Percentiles rank a stretch among this genome's conserved stretches.
These are phyloP conservation scores for Agrocybe praecox DNA, from an alignment of 768 basidiomycete species.

Conservation along the genomic window DNA sequence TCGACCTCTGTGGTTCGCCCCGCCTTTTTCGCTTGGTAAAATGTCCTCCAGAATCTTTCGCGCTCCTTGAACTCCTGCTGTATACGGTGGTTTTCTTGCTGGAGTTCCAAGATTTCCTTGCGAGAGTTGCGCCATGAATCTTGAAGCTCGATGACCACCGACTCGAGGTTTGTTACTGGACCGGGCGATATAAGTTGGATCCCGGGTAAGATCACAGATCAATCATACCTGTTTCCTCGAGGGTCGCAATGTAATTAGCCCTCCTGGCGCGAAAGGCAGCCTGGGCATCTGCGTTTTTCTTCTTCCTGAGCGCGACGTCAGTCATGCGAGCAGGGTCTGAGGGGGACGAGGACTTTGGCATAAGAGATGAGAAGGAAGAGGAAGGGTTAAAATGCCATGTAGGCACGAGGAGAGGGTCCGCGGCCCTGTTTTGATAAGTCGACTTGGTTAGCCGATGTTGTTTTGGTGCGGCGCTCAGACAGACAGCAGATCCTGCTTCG, in stretches of 20 bases:
- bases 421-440: constrained; percentile 49
- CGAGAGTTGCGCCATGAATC: constrained; percentile 76
- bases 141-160: constrained; percentile 83
- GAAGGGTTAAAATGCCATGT: constrained; percentile 57
- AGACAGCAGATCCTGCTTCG: constrained; percentile 33
- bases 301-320: constrained; percentile 76
- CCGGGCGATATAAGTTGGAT: constrained; percentile 21
- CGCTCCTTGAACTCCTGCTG: constrained; percentile 69
- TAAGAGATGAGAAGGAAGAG: constrained; percentile 30
- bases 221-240: constrained; percentile 75
- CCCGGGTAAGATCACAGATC: constrained; percentile 12
- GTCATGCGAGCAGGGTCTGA: constrained; percentile 47
- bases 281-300: constrained; percentile 90
- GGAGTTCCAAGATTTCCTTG: constrained; percentile 60
- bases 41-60: constrained; percentile 71
- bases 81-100: constrained; percentile 66
- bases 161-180: constrained; percentile 76
- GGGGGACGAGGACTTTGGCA: constrained; percentile 40
- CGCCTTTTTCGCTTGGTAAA: constrained; percentile 68
- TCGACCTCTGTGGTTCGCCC: constrained; percentile 53
- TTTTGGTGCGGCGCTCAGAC: constrained; percentile 49
- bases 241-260: constrained; percentile 85
- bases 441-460: constrained; percentile 48
- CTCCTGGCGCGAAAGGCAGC: constrained; percentile 82
- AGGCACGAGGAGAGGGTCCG: constrained; percentile 71